Evolutionary conservation across 2,329 filamentous ascomycete species (phyloP), one percentile per base, ranked within the genome.

Genomic region (Alternaria sp.): DNA sequence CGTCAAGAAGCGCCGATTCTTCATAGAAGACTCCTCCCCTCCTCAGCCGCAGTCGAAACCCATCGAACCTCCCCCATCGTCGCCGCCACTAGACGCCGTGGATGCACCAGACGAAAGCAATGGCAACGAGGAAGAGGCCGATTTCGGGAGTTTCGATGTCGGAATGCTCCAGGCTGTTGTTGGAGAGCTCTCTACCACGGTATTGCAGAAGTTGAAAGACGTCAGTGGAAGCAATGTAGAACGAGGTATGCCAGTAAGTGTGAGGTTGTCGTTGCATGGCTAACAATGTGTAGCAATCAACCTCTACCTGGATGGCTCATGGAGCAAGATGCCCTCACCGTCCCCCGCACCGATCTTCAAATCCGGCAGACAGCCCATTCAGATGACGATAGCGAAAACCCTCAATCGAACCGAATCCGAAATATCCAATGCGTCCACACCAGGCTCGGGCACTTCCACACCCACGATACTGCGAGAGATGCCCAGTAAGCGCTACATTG

Each of bases 401-500:
- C 64, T 77, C 19, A 72, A 68, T 59, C 67, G 74, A 30, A 74
- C 67, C 45, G 70, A 77, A 23, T 67, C 77, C 30, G 64, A 77
- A 62, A 52, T 54, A 5, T 74, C 73, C 7, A 66, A 61, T 26
- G 55, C 68, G 3, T 70, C 74, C 15, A 74, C 73, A 6, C 70
- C 69, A 13, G 68, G 50, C 25, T 75, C 76, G 0, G 67, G 60
- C 26, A 30, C 65, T 9, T 69, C 66, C 8, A 72, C 69, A 1
- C 73, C 71, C 6, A 62, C 68, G 6, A 56, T 66, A 12, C 58
- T 79, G 15, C 73, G 73, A 26, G 72, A 72, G 5, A 87, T 85
- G 83, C 89, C 89, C 0, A 72, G 81, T 2, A 85, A 84, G 69
- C 83, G 96, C 73, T 99, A 98, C 73, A 87, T 98, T 64, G 96